phyloP scores from a whole-genome alignment of 1,284 basidiomycete species.

The Mycosarcoma maydis region DNA sequence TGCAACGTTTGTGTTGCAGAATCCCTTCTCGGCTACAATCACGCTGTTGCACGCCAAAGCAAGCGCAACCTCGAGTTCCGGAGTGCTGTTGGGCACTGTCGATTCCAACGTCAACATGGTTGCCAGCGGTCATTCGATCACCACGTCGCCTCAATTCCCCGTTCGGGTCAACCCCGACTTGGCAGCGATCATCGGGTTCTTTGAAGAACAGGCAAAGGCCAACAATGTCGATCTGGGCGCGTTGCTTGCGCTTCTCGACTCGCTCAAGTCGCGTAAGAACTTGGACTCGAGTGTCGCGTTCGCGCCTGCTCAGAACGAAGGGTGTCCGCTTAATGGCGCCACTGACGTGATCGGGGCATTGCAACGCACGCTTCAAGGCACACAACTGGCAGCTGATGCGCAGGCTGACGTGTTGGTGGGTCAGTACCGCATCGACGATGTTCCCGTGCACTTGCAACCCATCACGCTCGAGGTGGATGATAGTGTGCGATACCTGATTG shows the following conservation, averaged over 20 bases:
- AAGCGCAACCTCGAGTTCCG: slow-evolving; percentile 70
- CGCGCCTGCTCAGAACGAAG: slow-evolving; percentile 55
- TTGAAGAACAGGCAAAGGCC: slow-evolving; percentile 72
- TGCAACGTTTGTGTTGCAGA: slow-evolving; percentile 69
- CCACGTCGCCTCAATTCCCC: slow-evolving; percentile 74
- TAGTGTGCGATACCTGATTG: slow-evolving; percentile 75
- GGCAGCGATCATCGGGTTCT: slow-evolving; percentile 73
- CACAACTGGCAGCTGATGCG: slow-evolving; percentile 72
- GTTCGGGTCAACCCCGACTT: slow-evolving; percentile 76
- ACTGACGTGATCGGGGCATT: slow-evolving; percentile 71
- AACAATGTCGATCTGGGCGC: slow-evolving; percentile 75
- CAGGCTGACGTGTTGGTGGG: slow-evolving; percentile 44
- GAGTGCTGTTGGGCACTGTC: slow-evolving; percentile 68
- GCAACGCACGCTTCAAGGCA: slow-evolving; percentile 72
- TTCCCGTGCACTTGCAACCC: slow-evolving; percentile 72
- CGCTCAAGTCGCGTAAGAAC: slow-evolving; percentile 73
- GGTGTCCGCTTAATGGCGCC: slow-evolving; percentile 73
- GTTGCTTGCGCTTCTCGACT: slow-evolving; percentile 72
- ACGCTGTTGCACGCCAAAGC: slow-evolving; percentile 74
- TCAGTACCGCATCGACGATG: slow-evolving; percentile 71
- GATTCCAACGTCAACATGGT: slow-evolving; percentile 72
- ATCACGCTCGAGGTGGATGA: slow-evolving; percentile 75
- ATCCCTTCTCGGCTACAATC: slow-evolving; percentile 80
- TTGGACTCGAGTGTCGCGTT: slow-evolving; percentile 73
- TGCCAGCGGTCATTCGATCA: slow-evolving; percentile 73